phyloP scores from a whole-genome alignment of 441 rosid species.

The Arabidopsis hybrid region DNA sequence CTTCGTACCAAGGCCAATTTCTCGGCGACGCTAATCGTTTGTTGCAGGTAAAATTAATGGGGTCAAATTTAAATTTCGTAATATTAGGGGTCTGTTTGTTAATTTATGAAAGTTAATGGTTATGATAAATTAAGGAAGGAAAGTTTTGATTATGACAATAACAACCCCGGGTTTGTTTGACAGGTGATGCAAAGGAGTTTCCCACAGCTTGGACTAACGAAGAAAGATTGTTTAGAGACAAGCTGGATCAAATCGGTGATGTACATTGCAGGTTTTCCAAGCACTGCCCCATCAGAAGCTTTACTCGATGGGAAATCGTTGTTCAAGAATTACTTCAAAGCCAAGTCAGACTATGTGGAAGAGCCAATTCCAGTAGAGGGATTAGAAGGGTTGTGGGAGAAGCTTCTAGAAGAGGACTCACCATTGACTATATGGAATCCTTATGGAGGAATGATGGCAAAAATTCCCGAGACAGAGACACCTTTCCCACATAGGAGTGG shows the following conservation, averaged over 20 bases:
- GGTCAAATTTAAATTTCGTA: neutral
- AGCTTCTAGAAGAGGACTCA: constrained; percentile 42
- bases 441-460: constrained; percentile 53
- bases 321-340: constrained; percentile 50
- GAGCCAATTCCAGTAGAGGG: constrained; percentile 45
- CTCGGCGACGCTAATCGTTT: constrained; percentile 43
- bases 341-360: constrained; percentile 55
- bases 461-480: constrained; percentile 43
- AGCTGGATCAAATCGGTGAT: constrained; percentile 51
- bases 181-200: constrained; percentile 49
- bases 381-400: constrained; percentile 48
- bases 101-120: neutral
- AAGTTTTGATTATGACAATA: constrained; percentile 19
- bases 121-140: neutral
- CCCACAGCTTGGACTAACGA: constrained; percentile 51
- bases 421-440: constrained; percentile 53
- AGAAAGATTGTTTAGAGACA: constrained; percentile 43
- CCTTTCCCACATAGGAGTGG: constrained; percentile 57
- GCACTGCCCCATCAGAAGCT: constrained; percentile 43
- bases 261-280: constrained; percentile 48
- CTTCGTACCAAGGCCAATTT: constrained; percentile 45
- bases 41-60: constrained; percentile 30
- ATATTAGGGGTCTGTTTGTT: neutral
- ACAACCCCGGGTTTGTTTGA: constrained; percentile 6
- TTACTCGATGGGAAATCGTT: constrained; percentile 46